Evolutionary conservation across 129 eudicot species (phyloP).

Genomic region (Apium graveolens): DNA sequence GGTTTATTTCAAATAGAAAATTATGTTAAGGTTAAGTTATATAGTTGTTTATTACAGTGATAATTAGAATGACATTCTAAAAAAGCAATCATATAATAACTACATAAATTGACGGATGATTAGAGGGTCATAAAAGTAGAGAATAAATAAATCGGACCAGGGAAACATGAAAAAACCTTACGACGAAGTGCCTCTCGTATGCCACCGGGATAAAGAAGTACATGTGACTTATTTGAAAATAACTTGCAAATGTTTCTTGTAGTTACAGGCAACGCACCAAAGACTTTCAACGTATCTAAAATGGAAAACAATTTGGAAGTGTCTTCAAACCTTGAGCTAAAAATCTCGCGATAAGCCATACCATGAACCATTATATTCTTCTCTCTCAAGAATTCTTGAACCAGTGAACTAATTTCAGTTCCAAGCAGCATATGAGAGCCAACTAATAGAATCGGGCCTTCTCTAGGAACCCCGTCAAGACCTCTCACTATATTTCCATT

Average conservation of each 20-base stretch:
- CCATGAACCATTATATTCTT: conserved; percentile 66
- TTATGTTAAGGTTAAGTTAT: too few species aligned
- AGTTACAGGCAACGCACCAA: conserved; percentile 73
- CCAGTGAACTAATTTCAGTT: conserved; percentile 49
- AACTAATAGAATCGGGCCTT: conserved; percentile 82
- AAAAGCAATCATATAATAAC: too few species aligned
- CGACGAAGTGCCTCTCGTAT: conserved; percentile 86
- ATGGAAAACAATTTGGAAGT: conserved; percentile 32
- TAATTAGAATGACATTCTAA: too few species aligned
- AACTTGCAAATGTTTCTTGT: conserved; percentile 63
- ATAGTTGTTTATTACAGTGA: too few species aligned
- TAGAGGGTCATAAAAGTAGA: background rate
- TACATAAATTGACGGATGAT: too few species aligned
- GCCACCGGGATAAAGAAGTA: conserved; percentile 96
- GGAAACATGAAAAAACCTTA: conserved; percentile 35
- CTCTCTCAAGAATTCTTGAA: conserved; percentile 51
- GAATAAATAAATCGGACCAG: background rate
- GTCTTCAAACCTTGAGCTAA: conserved; percentile 17
- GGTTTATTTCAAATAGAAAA: too few species aligned
- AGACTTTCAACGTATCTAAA: conserved; percentile 44
- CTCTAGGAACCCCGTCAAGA: conserved; percentile 65
- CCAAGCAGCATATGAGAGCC: conserved; percentile 94
- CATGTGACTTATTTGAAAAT: conserved; percentile 53
- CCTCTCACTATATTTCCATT: conserved; percentile 88
- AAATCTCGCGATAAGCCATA: conserved; percentile 67